Evolutionary conservation across 805 yeast species (phyloP).

Genomic region (Yarrowia divulgata): DNA sequence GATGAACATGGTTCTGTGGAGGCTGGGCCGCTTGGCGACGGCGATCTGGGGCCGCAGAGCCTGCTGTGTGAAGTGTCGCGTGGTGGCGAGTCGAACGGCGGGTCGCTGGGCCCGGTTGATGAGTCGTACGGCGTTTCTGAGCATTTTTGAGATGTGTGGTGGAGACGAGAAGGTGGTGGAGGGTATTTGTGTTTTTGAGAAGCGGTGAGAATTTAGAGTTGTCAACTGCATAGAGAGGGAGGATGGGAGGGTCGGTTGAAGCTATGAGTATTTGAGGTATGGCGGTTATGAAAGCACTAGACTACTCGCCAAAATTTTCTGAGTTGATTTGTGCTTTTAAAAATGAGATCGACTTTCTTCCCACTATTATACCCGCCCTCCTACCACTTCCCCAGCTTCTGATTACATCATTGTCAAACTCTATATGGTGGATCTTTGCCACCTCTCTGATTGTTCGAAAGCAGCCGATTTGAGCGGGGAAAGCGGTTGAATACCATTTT

Average conservation of each 20-base stretch:
- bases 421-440: background rate
- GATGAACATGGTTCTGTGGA: slow-evolving; percentile 53
- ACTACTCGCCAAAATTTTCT: no score
- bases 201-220: background rate
- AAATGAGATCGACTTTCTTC: background rate
- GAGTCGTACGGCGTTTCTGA: slow-evolving; percentile 19
- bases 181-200: background rate
- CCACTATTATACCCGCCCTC: background rate
- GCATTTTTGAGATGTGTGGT: slow-evolving; percentile 17
- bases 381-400: slow-evolving; percentile 4
- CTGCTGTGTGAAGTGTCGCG: slow-evolving; percentile 16
- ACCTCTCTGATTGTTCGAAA: background rate
- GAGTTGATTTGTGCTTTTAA: background rate
- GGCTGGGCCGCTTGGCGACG: slow-evolving; percentile 9
- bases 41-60: slow-evolving; percentile 28
- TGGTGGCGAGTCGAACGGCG: slow-evolving; percentile 4
- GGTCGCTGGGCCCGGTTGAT: slow-evolving; percentile 21
- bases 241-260: background rate
- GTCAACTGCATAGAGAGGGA: background rate
- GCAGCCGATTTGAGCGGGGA: background rate
- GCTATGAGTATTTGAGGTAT: background rate
- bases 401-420: slow-evolving; percentile 5
- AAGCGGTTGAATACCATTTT: background rate
- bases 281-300: no score
- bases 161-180: background rate